phyloP scores from a whole-genome alignment of 2,329 filamentous ascomycete species.

The Alternaria metachromatica region DNA sequence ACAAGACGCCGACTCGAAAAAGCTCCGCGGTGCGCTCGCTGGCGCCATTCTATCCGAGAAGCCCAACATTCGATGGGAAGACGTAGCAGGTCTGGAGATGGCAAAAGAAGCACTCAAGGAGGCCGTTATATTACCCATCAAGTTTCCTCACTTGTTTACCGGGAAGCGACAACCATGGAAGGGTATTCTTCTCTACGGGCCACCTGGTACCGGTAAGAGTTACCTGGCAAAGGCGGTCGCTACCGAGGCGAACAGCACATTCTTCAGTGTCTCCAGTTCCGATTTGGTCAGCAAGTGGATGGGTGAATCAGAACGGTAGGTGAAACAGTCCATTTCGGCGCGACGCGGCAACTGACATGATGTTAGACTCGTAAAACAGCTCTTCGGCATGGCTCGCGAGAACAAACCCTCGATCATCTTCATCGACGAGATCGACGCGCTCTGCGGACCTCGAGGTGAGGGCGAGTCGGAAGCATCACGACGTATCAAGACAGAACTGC shows the following conservation, averaged over 20 bases:
- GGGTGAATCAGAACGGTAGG: conserved; percentile 96
- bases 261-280: conserved; percentile 97
- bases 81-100: conserved; percentile 90
- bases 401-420: conserved; percentile 99
- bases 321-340: background rate
- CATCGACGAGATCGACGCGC: conserved; percentile 96
- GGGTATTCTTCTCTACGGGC: conserved; percentile 93
- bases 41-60: conserved; percentile 95
- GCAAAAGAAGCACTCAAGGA: conserved; percentile 98
- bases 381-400: conserved; percentile 97
- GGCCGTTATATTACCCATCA: conserved; percentile 96
- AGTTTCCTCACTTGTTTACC: conserved; percentile 95
- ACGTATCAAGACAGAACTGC: conserved; percentile 96
- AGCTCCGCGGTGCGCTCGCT: conserved; percentile 86
- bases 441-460: conserved; percentile 90
- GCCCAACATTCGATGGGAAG: conserved; percentile 97
- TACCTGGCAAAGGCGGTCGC: conserved; percentile 97
- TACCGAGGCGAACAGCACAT: conserved; percentile 97
- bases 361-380: conserved; percentile 84
- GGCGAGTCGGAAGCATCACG: conserved; percentile 97
- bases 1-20: conserved; percentile 89
- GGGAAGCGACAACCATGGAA: conserved; percentile 99
- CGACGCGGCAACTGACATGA: conserved; percentile 10
- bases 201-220: conserved; percentile 96
- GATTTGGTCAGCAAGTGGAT: conserved; percentile 99